Base-by-base conservation (phyloP, 768 basidiomycete genomes). In the Coprinellus aureogranulatus region DNA sequence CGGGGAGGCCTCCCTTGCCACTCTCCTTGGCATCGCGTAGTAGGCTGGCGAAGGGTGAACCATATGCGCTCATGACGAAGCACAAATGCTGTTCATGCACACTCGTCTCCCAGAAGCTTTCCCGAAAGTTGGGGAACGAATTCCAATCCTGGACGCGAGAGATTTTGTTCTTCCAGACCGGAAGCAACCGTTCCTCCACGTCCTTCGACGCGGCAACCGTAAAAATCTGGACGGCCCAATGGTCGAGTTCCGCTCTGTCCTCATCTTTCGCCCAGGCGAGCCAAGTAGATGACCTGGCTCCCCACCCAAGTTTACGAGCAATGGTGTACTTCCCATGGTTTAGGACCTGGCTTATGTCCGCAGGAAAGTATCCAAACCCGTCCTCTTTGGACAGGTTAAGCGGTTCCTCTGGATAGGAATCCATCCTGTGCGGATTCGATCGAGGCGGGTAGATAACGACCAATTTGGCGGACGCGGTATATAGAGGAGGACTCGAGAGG, bases 231-330 rank as follows among this genome's bases (percentile, higher is more conserved):
- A 56, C 58, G 4, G 60, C 50, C 28, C 49, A 58, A 22, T 65
- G 59, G 34, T n/a, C 14, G 5, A 9, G n/a, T n/a, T n/a, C n/a
- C n/a, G n/a, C 54, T 4, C 16, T 51, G 47, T 60, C 59, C 2
- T 49, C 41, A 5, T 44, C 18, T n/a, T 5, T 25, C 5, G 22
- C 28, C 44, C 41, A 14, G 14, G 48, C 60, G 26, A 65, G 62
- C 62, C 62, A 65, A 23, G 55, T 57, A 4, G 60, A 60, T 14
- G 60, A 65, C 2, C 56, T 55, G n/a, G 62, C 46, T 2, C 65
- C 62, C 34, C 58, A 64, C 44, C 63, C 61, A 27, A 64, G 63
- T 41, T 66, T 66, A 42, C 59, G 57, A 4, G 64, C 52, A 30
- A 62, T 61, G 45, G 57, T 53, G 42, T 61, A 62, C 26, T 48